Evolutionary conservation across 1,139 yeast genomes (phyloP).

Genomic region (Geotrichum klebahnii): DNA sequence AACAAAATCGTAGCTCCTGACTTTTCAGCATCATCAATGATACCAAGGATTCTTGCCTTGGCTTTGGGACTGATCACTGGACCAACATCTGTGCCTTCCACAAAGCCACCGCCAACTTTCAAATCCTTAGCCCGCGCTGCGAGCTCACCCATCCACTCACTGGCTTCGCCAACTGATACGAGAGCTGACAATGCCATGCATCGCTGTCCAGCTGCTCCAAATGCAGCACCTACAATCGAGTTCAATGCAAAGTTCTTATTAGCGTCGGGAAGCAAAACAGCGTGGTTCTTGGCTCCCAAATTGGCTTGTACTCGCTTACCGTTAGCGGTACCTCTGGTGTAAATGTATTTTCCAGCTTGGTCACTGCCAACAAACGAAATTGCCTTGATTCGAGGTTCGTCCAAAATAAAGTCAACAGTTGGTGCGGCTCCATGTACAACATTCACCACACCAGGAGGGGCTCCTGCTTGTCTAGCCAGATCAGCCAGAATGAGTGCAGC

Average conservation of each 20-base stretch:
- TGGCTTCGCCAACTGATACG: conserved; percentile 69
- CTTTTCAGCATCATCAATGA: conserved; percentile 53
- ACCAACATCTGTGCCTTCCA: conserved; percentile 58
- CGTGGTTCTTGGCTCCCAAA: conserved; percentile 75
- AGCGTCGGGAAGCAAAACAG: conserved; percentile 70
- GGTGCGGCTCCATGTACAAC: conserved; percentile 73
- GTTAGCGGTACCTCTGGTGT: conserved; percentile 61
- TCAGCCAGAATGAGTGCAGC: conserved; percentile 75
- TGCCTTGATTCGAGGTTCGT: conserved; percentile 75
- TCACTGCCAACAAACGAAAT: conserved; percentile 76
- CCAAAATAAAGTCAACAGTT: conserved; percentile 68
- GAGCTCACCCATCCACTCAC: conserved; percentile 61
- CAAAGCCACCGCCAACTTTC: conserved; percentile 65
- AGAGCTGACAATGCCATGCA: conserved; percentile 78
- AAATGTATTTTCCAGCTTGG: conserved; percentile 70
- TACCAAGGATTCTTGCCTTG: conserved; percentile 51
- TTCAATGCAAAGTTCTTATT: conserved; percentile 61
- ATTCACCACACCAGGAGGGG: conserved; percentile 71
- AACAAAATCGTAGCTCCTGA: conserved; percentile 56
- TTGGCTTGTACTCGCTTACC: conserved; percentile 78
- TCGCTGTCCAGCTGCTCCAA: conserved; percentile 84
- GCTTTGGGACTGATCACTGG: conserved; percentile 66
- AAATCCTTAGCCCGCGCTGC: conserved; percentile 56
- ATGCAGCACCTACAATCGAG: conserved; percentile 71
- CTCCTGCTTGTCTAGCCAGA: conserved; percentile 70